Evolutionary conservation across 2,329 filamentous ascomycete genomes (phyloP), one percentile per base, ranked within the genome.

Genomic region (Pyrenochaeta sp.): DNA sequence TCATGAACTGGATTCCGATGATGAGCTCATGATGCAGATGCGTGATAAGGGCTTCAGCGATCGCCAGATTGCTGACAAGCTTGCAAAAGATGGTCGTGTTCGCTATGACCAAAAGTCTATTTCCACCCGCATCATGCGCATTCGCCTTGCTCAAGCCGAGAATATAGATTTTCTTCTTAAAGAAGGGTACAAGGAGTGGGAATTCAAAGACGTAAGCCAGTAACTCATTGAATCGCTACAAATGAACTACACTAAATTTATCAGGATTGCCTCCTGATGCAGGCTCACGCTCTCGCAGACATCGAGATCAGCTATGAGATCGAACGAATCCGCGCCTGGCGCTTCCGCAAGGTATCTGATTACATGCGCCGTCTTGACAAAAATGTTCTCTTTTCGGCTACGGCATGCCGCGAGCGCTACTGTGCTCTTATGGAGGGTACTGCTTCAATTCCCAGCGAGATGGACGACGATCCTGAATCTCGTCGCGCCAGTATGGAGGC

Each of bases 161-260:
- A 72, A 73, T 18, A 72, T 79, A n/a, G 80, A 83, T 51, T 73
- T 76, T 39, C 68, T 76, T 20, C 71, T 84, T 0, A 74, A 79
- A 40, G 76, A 79, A 44, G 77, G 81, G 33, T 67, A 79, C 54
- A 79, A 74, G 44, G 80, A 81, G 60, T 84, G 82, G 82, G 75
- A 79, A 45, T 69, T 75, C 11, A 76, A 76, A 15, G 82, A 84
- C 65, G 81, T 82, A 67, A 61, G 73, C 64, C 36, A 17, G 7
- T 12, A 33, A 27, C 7, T 17, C 10, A 4, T 6, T 30, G 27
- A 10, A n/a, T n/a, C n/a, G n/a, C n/a, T n/a, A n/a, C n/a, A n/a
- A n/a, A n/a, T n/a, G n/a, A n/a, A n/a, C n/a, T n/a, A n/a, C n/a
- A n/a, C n/a, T n/a, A n/a, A n/a, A n/a, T n/a, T n/a, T 20, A 2